Evolutionary conservation across 257 asterid species (phyloP), one percentile per base, ranked within the genome.

Genomic region (Plectranthus barbatus): DNA sequence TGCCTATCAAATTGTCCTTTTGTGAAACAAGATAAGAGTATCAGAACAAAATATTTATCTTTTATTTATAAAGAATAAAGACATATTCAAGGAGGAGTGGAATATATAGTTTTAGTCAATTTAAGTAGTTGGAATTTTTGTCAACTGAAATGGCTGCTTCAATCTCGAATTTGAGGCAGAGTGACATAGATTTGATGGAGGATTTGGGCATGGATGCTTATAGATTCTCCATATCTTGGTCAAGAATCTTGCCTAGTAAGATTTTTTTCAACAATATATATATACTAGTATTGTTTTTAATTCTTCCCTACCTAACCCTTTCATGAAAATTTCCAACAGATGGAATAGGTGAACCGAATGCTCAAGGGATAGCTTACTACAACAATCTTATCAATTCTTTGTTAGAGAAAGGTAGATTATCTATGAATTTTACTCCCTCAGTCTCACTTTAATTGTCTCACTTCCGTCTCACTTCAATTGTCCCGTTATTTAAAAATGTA

Each of bases 181-280:
- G 80, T 56, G 97, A 90, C 72, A 74, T 85, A 63, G 92, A 80
- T 47, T 79, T 90, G 81, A 90, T 90, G 97, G 82, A 79, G 77
- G 85, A 85, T 68, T 40, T 87, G 71, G 88, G 96, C 19, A 82
- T 87, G 93, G 96, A 87, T 79, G 90, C 96, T 50, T 90, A 87
- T 56, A 80, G 97, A 76, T 90, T 90, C 72, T 90, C 96, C 64
- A 85, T 90, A 36, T 85, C 97, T 34, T 90, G 96, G 97, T 77
- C 97, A 55, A 80, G 97, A 77, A 87, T 90, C 42, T 80, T 80
- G 59, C 90, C 97, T 45, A 77, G 97, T 90, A 85, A 74, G 83
- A 62, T 29, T 21, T 36, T n/a, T 6, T 29, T 24, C 31, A 53
- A 48, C 6, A 20, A 34, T 45, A n/a, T n/a, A n/a, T n/a, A n/a